phyloP scores from a whole-genome alignment of 2,329 filamentous ascomycete species.

The Cryphonectria carpinicola region DNA sequence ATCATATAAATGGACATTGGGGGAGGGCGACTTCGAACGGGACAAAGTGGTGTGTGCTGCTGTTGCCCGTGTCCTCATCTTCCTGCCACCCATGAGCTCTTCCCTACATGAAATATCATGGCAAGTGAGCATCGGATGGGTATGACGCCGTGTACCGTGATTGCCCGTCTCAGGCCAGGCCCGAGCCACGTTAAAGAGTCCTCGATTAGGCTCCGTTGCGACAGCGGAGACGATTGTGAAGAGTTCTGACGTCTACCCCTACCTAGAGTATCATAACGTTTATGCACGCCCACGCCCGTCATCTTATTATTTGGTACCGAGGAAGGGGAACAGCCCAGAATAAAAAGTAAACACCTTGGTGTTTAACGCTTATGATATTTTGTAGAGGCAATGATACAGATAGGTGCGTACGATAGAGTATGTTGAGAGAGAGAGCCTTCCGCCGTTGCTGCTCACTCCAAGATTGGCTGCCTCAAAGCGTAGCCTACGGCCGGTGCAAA shows the following conservation, averaged over 20 bases:
- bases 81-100: neutral
- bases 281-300: neutral
- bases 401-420: neutral
- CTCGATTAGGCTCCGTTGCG: neutral
- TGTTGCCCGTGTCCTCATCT: neutral
- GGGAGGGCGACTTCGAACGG: neutral
- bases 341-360: neutral
- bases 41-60: neutral
- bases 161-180: neutral
- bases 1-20: neutral
- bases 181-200: neutral
- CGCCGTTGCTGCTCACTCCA: constrained; percentile 4
- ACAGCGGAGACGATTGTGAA: neutral
- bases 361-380: neutral
- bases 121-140: neutral
- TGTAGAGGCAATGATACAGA: neutral
- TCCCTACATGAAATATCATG: neutral
- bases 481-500: constrained; percentile 4
- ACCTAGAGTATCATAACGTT: neutral
- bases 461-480: constrained; percentile 5
- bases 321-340: neutral
- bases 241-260: neutral
- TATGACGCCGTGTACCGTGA: neutral
- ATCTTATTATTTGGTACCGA: neutral
- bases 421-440: neutral